Evolutionary conservation across 768 basidiomycete genomes (phyloP).

Genomic region (Russula sp.): DNA sequence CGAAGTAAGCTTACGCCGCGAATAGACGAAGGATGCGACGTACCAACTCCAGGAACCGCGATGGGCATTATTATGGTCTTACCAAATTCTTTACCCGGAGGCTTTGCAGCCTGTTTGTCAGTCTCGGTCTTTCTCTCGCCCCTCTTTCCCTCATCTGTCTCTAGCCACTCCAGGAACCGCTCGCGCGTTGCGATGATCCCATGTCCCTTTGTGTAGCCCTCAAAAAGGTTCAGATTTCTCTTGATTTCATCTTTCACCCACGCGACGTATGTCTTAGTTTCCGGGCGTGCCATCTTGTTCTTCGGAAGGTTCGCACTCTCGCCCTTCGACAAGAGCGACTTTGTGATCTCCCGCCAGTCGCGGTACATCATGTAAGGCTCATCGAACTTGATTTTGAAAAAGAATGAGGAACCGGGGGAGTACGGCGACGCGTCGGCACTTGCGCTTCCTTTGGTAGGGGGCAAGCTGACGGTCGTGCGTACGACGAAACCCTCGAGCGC

Average conservation of each 20-base stretch:
- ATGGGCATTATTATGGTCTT: slow-evolving; percentile 87
- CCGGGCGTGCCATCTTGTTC: slow-evolving; percentile 67
- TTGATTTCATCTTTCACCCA: slow-evolving; percentile 83
- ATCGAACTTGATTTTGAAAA: slow-evolving; percentile 99
- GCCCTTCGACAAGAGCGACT: slow-evolving; percentile 52
- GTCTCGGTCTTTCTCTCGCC: slow-evolving; percentile 34
- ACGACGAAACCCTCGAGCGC: slow-evolving; percentile 94
- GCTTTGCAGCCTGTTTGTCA: slow-evolving; percentile 31
- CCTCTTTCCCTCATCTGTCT: slow-evolving; percentile 46
- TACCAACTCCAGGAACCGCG: slow-evolving; percentile 91
- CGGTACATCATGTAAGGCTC: slow-evolving; percentile 99
- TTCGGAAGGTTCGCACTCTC: slow-evolving; percentile 49
- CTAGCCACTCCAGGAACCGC: slow-evolving; percentile 68
- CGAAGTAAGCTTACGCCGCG: not conserved
- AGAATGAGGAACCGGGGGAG: slow-evolving; percentile 76
- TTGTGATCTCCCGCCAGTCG: slow-evolving; percentile 94
- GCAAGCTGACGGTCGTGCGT: slow-evolving; percentile 59
- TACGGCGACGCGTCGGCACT: slow-evolving; percentile 57
- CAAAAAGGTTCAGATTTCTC: slow-evolving; percentile 56
- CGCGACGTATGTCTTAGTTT: slow-evolving; percentile 73
- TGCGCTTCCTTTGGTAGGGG: slow-evolving; percentile 38
- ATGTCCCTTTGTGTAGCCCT: slow-evolving; percentile 60
- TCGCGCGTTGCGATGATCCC: slow-evolving; percentile 87
- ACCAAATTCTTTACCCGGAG: slow-evolving; percentile 39
- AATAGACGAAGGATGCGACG: slow-evolving; percentile 34